Percentiles rank a stretch among this genome's conserved stretches.
Evolutionary conservation across 192 early-diverging fungal genomes (phyloP).

Genomic region (Dissophora globulifera): DNA sequence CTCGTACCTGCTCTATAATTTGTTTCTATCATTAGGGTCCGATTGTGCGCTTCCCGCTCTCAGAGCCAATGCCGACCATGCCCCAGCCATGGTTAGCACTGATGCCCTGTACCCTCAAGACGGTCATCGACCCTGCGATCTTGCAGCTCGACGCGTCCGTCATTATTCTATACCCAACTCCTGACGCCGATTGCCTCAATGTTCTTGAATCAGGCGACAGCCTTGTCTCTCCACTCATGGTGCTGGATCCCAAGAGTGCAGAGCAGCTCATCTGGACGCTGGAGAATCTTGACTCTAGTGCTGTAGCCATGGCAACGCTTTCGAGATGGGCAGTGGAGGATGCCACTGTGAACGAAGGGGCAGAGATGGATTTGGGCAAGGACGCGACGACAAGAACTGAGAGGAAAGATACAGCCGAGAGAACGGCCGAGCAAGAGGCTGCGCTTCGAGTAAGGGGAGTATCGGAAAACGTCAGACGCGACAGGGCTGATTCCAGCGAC

Average conservation of each 20-base stretch:
- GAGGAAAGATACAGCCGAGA: not conserved
- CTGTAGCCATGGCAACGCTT: slow-evolving; percentile 4
- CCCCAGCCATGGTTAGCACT: slow-evolving; percentile 19
- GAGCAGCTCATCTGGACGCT: not conserved
- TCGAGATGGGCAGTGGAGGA: not conserved
- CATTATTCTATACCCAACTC: slow-evolving; percentile 13
- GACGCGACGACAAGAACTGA: not conserved
- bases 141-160: slow-evolving; percentile 6
- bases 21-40: slow-evolving; percentile 3
- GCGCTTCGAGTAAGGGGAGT: no score
- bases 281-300: slow-evolving; percentile 6
- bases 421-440: no score
- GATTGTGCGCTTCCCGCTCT: slow-evolving; percentile 16
- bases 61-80: slow-evolving; percentile 14
- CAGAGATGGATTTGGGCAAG: not conserved
- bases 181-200: not conserved
- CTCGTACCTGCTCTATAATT: no score
- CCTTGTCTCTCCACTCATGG: not conserved
- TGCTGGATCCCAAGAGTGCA: slow-evolving; percentile 1
- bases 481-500: no score
- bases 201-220: not conserved
- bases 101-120: slow-evolving; percentile 12
- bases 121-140: not conserved
- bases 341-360: not conserved
- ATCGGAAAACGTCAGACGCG: no score